Conservation (phyloP, 352 stramenopile species). For the Thalassiosira ordinaria region DNA sequence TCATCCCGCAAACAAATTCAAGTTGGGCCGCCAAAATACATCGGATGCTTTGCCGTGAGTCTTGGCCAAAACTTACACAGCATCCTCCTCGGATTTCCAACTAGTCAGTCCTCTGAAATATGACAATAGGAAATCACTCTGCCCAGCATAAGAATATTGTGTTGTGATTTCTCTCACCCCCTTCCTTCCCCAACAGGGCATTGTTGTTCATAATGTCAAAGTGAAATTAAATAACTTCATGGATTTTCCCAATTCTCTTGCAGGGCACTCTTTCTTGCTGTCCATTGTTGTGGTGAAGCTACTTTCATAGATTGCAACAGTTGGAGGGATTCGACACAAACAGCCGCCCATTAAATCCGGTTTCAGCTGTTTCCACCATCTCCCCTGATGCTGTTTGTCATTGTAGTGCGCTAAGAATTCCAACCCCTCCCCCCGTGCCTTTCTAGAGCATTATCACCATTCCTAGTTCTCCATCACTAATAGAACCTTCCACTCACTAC, state of each 20-base stretch:
- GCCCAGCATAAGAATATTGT: background rate
- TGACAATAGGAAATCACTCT: background rate
- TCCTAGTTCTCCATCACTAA: no score
- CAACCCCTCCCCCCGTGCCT: no score
- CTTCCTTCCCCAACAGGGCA: background rate
- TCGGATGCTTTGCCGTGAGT: no score
- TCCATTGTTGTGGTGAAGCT: no score
- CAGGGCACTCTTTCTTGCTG: no score
- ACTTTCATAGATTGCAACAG: background rate
- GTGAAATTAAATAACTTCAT: background rate
- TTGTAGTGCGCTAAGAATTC: no score
- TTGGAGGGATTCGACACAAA: background rate
- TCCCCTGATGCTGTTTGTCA: no score
- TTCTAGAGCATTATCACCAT: no score
- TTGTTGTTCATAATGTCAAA: background rate
- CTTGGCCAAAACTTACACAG: no score
- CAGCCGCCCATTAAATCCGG: background rate
- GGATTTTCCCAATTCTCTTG: background rate
- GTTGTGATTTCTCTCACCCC: background rate
- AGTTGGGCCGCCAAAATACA: no score
- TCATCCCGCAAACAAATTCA: no score
- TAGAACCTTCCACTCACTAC: no score
- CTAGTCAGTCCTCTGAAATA: background rate
- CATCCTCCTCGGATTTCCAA: conserved; percentile 14
- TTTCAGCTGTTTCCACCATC: background rate